Base-by-base conservation (phyloP, 2,329 filamentous ascomycete species). In the Chrysoporthe austroafricana region DNA sequence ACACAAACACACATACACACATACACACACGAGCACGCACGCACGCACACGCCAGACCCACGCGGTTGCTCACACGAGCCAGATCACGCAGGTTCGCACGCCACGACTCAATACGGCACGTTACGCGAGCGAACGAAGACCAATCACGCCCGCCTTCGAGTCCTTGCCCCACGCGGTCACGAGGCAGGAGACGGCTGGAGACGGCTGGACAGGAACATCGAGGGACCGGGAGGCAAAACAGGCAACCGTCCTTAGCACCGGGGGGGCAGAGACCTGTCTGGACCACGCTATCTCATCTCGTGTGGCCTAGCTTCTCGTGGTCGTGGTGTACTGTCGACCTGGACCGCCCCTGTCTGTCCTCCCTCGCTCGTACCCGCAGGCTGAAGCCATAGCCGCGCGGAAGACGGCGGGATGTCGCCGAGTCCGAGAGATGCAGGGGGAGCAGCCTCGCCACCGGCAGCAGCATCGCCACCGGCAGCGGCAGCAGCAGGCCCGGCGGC, bases 391-490 rank as follows among this genome's bases (percentile, higher is more conserved):
- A 34, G 54, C 18, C 34, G 54, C 32, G 54, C 32, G 54, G 62
- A 59, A 42, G 42, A 36, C 54, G 59, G 59, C 59, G 59, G 36
- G 44, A 70, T 70, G 69, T 70, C 69, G 63, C 67, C 69, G 32
- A 64, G 63, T 52, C 69, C 67, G 18, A 59, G 68, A 21, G 56
- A 68, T 50, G 36, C 48, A 36, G 68, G 60, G 63, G 58, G 52
- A 26, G 56, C 46, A 64, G 56, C 44, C 32, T 34, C 61, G 39
- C 42, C 58, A 59, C 36, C 46, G 21, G 54, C 63, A 21, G 42
- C 21, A 42, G 14, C 56, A 69, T 26, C 26, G 26, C 26, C 44
- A 42, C 43, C 61, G 39, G 32, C 58, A 59, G 36, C 46, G 21
- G 54, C 63, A 21, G 42, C 21, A 42, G 14, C 56, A 69, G 32